Evolutionary conservation across 768 basidiomycete species (phyloP).

Genomic region (Boletus sp.): DNA sequence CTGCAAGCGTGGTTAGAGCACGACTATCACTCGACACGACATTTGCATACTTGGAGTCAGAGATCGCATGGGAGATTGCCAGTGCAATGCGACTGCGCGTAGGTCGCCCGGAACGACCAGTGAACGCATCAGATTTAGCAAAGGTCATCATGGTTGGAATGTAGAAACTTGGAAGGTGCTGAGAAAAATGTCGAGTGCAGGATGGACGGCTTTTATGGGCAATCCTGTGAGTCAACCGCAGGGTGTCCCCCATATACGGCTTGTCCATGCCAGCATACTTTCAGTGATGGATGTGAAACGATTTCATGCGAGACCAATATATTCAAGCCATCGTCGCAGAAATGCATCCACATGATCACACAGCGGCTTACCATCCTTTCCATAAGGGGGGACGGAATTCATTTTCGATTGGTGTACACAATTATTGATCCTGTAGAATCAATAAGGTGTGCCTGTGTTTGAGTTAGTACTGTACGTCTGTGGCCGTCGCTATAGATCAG

Average conservation of each 20-base stretch:
- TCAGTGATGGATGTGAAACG: not conserved
- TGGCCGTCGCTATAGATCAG: not conserved
- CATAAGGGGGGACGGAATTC: not conserved
- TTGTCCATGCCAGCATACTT: not conserved
- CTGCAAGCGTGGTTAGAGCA: not conserved
- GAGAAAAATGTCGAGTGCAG: not conserved
- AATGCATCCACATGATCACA: not conserved
- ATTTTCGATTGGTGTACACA: not conserved
- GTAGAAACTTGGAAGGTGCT: not conserved
- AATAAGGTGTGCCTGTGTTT: not conserved
- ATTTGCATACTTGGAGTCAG: not conserved
- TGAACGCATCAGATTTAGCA: not conserved
- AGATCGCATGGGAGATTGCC: not conserved
- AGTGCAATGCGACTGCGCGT: not conserved
- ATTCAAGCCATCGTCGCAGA: not conserved
- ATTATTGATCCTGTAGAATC: not conserved
- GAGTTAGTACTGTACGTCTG: not conserved
- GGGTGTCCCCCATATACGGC: not conserved
- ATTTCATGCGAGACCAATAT: not conserved
- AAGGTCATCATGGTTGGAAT: not conserved
- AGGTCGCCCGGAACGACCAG: not conserved
- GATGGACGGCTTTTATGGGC: not conserved
- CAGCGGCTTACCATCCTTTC: not conserved
- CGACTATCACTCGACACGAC: not conserved
- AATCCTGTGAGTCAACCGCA: not conserved